phyloP scores from a whole-genome alignment of 495 filamentous ascomycete genomes.

The Amphirosellinia nigrospora region DNA sequence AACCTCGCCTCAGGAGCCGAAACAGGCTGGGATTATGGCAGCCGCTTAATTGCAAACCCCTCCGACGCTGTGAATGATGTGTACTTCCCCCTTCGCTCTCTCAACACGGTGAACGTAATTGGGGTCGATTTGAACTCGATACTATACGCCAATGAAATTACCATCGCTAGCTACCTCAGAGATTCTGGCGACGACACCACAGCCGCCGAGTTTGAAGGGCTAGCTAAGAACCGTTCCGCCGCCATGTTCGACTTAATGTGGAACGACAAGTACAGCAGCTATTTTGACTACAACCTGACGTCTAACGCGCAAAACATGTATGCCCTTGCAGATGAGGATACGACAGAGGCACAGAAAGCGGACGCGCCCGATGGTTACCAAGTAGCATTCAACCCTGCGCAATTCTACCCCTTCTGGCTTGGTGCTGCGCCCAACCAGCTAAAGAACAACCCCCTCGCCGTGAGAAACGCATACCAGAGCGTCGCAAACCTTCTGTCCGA shows the following conservation, averaged over 20 bases:
- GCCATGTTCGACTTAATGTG: slow-evolving; percentile 56
- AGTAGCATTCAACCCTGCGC: slow-evolving; percentile 49
- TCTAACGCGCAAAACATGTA: slow-evolving; percentile 46
- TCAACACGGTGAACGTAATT: slow-evolving; percentile 48
- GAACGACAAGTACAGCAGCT: slow-evolving; percentile 53
- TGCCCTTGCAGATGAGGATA: slow-evolving; percentile 46
- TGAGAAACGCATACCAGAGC: slow-evolving; percentile 46
- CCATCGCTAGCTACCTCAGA: slow-evolving; percentile 47
- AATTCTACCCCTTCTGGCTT: slow-evolving; percentile 60
- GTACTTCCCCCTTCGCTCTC: slow-evolving; percentile 58
- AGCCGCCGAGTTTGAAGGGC: slow-evolving; percentile 40
- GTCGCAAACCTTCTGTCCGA: slow-evolving; percentile 44
- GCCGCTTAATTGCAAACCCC: slow-evolving; percentile 49
- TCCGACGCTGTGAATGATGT: slow-evolving; percentile 51
- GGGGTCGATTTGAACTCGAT: slow-evolving; percentile 59
- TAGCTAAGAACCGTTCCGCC: slow-evolving; percentile 46
- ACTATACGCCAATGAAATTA: slow-evolving; percentile 54
- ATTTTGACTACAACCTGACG: slow-evolving; percentile 60
- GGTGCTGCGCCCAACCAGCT: slow-evolving; percentile 52
- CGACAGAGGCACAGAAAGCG: slow-evolving; percentile 36
- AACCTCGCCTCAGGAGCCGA: slow-evolving; percentile 58
- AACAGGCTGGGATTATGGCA: slow-evolving; percentile 55
- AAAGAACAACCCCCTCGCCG: slow-evolving; percentile 53
- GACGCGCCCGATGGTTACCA: slow-evolving; percentile 48
- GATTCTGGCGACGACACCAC: slow-evolving; percentile 38